A percentile compares a stretch with the other conserved stretches of the same genome.
phyloP scores from a whole-genome alignment of 352 stramenopile genomes.

The Globisporangium barbulae region DNA sequence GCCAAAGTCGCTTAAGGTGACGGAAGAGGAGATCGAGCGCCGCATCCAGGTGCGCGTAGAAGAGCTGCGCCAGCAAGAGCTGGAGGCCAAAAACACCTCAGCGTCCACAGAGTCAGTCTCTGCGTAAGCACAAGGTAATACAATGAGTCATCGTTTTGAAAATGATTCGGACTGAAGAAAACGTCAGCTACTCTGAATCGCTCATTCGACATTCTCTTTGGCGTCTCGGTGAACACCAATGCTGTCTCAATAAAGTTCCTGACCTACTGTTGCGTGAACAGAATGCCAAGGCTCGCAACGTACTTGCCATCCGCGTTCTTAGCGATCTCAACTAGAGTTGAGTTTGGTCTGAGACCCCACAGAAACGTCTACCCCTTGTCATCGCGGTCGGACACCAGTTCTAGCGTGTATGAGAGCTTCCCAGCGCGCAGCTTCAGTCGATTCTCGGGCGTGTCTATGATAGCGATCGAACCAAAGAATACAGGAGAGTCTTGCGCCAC shows the following conservation, averaged over 20 bases:
- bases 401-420: background rate
- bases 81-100: background rate
- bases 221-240: too few relatives aligned
- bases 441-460: constrained; percentile 14
- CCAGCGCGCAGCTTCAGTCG: constrained; percentile 3
- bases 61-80: constrained; percentile 45
- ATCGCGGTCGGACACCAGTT: background rate
- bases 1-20: constrained; percentile 61
- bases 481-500: constrained; percentile 26
- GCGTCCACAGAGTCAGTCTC: background rate
- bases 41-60: constrained; percentile 72
- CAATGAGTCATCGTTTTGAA: too few relatives aligned
- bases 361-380: background rate
- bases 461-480: constrained; percentile 34
- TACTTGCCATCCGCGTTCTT: constrained; percentile 3
- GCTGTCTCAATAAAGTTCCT: too few relatives aligned
- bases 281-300: background rate
- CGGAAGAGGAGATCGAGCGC: constrained; percentile 75
- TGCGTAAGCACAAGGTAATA: background rate
- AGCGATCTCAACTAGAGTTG: background rate
- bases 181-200: too few relatives aligned
- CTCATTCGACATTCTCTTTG: too few relatives aligned
- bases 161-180: too few relatives aligned
- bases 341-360: background rate
- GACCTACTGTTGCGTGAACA: constrained; percentile 13